Base-by-base conservation (phyloP, 768 basidiomycete genomes). In the Xanthoconium stramineum region DNA sequence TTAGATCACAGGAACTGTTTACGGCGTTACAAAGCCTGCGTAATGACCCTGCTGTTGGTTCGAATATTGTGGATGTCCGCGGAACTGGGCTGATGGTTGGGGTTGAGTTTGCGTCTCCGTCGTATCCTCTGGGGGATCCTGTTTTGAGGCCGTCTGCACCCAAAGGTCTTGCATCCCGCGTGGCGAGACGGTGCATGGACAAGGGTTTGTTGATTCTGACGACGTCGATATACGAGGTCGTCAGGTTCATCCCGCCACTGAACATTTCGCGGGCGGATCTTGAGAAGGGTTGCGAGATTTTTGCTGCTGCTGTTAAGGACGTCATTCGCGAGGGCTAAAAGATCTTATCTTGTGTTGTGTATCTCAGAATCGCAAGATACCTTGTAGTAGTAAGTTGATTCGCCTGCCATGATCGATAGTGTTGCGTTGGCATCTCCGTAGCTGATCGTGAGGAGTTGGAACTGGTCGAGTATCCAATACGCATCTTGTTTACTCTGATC, bases 161-260 rank as follows among this genome's bases (percentile, higher is more conserved):
- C 42, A 72, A 73, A 64, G 81, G 77, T 67, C 75, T 94, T 55
- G 87, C 93, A 5, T 76, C 77, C 49, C 79, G 86, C 30, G 82
- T 97, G 10, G 80, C 89, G 57, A 83, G 83, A 67, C 84, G 81
- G 65, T 97, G 94, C 71, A 77, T 92, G 58, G 89, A 94, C 68
- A 87, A 90, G 68, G 93, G 91, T 20, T 73, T 98, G 76, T 69
- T 97, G 47, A 82, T 96, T 39, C 76, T 98, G 55, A 96, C 95
- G 13, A 97, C 95, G 28, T 91, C 89, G 49, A 79, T 91, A 28
- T 95, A 89, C 69, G 89, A 95, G 69, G 88, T 88, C 14, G 76
- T 97, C 55, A 79, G 94, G 66, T 97, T 98, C 78, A 98, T 98
- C 65, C 96, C 96, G 5, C 83, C 96, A 15, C 72, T 98, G 64